These are phyloP conservation scores for Takashimella tepidaria DNA, from an alignment of 1,284 basidiomycete species.

Conservation along the genomic window DNA sequence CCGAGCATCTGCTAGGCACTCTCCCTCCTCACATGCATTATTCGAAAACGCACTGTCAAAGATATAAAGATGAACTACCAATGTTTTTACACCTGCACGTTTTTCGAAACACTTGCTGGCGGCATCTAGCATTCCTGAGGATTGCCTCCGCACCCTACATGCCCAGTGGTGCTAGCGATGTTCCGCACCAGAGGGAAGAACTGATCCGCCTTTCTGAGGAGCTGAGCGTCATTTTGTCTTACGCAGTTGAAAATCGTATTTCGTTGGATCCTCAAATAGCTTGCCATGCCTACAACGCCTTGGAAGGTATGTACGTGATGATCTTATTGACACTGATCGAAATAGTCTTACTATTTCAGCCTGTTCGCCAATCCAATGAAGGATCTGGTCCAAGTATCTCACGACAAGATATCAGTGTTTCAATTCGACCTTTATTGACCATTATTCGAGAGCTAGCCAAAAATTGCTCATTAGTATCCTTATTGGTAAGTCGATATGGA, in stretches of 20 bases:
- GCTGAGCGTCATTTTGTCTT: slow-evolving; percentile 6
- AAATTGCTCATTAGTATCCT: slow-evolving; percentile 9
- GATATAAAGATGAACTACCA: slow-evolving; percentile 9
- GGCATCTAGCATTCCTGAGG: slow-evolving; percentile 8
- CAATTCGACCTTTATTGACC: slow-evolving; percentile 4
- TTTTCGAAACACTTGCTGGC: slow-evolving; percentile 12
- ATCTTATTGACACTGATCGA: too few species aligned
- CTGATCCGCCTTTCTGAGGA: slow-evolving; percentile 5
- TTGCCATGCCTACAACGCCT: slow-evolving; percentile 17
- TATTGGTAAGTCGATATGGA: slow-evolving; percentile 16
- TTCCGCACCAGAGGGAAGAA: background rate
- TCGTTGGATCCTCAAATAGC: slow-evolving; percentile 15
- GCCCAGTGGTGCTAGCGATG: background rate
- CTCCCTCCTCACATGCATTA: slow-evolving; percentile 8
- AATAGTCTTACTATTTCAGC: slow-evolving; percentile 15
- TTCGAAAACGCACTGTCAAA: slow-evolving; percentile 7
- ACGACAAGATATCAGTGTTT: background rate
- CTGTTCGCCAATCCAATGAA: slow-evolving; percentile 3
- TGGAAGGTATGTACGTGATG: slow-evolving; percentile 5
- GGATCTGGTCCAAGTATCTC: background rate
- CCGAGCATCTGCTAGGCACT: slow-evolving; percentile 4
- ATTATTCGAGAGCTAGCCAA: slow-evolving; percentile 6
- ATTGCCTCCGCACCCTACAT: slow-evolving; percentile 3
- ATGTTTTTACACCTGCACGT: slow-evolving; percentile 11
- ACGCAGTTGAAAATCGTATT: slow-evolving; percentile 6